Evolutionary conservation across 23 red algal species (phyloP), one percentile per base, ranked within the genome.

Genomic region (Gracilariopsis chorda): DNA sequence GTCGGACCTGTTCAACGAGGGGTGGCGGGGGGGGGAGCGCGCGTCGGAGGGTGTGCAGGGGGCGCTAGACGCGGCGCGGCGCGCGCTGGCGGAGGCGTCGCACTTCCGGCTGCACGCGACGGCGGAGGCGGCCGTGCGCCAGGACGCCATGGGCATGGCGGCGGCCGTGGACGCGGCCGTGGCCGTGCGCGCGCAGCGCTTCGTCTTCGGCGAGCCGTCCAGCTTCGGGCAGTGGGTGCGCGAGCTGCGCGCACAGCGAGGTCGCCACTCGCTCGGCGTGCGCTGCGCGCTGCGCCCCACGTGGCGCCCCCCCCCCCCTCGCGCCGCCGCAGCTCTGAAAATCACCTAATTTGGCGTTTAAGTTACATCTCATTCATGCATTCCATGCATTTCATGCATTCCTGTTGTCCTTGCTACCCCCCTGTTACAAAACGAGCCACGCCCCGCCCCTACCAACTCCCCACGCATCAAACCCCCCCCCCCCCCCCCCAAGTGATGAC

Each of bases 1-100:
- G 20, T 88, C 84, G 32, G 84, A 88, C 41, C 24, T 88, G 84
- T 77, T 72, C 67, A 76, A 77, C 69, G 84, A 77, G 17, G 84
- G 84, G 23, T 88, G 84, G 84, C 42, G 20, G 32, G 84, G 84
- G 21, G 84, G 84, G 20, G 75, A 80, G 49, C 29, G 24, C 20
- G 49, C 44, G 25, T 48, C 75, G 28, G 44, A 13, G 24, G 20
- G 20, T 9, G 75, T 80, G 49, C 17, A 17, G 34, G 7, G 34
- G 8, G 75, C 45, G 27, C 75, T 80, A 48, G 46, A 80, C 17
- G 46, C 65, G 51, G 51, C 81, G 37, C 32, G 37, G 16, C n/a
- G 37, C 56, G 40, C 34, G 16, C 52, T 45, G 20, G 23, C 57
- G 34, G 20, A n/a, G 10, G 61, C 39, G 40, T 36, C 56, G 43